phyloP scores from a whole-genome alignment of 2,329 filamentous ascomycete genomes.

The Botrytis deweyae region DNA sequence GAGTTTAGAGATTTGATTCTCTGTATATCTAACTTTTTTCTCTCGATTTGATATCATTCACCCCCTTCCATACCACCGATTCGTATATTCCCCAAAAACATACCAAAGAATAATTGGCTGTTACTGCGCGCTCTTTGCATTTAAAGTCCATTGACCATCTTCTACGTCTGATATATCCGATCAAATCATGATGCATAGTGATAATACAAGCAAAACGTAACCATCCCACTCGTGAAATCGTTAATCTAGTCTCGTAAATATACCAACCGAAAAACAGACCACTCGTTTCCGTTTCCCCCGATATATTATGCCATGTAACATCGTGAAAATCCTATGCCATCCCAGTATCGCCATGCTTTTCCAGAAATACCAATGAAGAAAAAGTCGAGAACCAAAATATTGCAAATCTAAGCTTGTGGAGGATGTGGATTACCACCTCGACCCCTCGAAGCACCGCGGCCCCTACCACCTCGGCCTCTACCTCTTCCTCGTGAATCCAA shows the following conservation, averaged over 20 bases:
- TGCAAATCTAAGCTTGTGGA: conserved; percentile 17
- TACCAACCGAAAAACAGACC: not conserved
- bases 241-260: conserved; percentile 9
- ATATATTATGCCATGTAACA: not conserved
- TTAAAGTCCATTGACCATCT: not conserved
- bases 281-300: not conserved
- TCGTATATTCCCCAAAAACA: not conserved
- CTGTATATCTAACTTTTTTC: conserved; percentile 1
- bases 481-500: conserved; percentile 48
- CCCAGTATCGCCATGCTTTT: conserved; percentile 11
- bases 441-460: conserved; percentile 31
- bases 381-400: conserved; percentile 1
- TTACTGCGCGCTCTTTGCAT: not conserved
- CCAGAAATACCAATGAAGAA: conserved; percentile 6
- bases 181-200: conserved; percentile 3
- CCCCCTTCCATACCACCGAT: not conserved
- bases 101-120: not conserved
- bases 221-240: conserved; percentile 9
- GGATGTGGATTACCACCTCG: conserved; percentile 26
- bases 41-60: not conserved
- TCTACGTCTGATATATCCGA: not conserved
- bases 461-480: conserved; percentile 39
- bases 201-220: not conserved
- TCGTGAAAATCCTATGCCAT: not conserved
- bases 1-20: not conserved